Conservation (phyloP, 129 eudicot genomes). For the Pittosporum tobira region DNA sequence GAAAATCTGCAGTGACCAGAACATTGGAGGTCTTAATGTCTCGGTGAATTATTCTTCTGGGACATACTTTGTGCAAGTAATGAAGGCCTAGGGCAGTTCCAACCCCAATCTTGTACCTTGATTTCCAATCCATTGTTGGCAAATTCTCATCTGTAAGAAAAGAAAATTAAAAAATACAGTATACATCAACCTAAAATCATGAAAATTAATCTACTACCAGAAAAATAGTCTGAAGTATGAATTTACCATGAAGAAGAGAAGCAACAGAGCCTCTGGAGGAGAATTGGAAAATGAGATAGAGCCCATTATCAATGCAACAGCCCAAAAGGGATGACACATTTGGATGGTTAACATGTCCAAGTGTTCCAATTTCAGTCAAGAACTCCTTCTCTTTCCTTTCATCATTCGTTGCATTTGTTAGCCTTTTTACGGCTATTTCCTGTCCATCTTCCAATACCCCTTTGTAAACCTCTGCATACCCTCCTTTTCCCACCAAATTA, state of each 20-base stretch:
- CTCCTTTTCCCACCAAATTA: conserved; percentile 93
- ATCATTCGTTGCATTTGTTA: conserved; percentile 50
- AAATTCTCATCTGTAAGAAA: conserved; percentile 43
- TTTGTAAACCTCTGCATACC: conserved; percentile 94
- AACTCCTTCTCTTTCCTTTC: conserved; percentile 92
- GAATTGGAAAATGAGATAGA: conserved; percentile 79
- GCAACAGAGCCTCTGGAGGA: conserved; percentile 88
- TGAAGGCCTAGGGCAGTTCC: conserved; percentile 85
- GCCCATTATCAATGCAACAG: conserved; percentile 92
- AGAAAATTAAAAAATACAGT: background rate
- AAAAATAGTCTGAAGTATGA: conserved; percentile 4
- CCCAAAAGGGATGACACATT: conserved; percentile 87
- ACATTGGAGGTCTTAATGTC: conserved; percentile 86
- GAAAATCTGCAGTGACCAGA: conserved; percentile 61
- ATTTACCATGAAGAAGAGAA: conserved; percentile 90
- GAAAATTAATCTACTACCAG: background rate
- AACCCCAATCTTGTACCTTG: conserved; percentile 70
- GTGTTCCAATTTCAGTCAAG: conserved; percentile 86
- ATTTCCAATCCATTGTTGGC: conserved; percentile 70
- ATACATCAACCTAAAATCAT: too few relatives aligned
- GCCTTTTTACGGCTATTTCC: conserved; percentile 77
- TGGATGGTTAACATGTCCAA: conserved; percentile 84
- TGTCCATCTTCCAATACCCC: conserved; percentile 70
- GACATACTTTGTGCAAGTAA: conserved; percentile 87
- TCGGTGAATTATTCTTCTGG: conserved; percentile 86